These are phyloP conservation scores for Claviceps africana DNA, from an alignment of 2,329 filamentous ascomycete species.

Conservation along the genomic window DNA sequence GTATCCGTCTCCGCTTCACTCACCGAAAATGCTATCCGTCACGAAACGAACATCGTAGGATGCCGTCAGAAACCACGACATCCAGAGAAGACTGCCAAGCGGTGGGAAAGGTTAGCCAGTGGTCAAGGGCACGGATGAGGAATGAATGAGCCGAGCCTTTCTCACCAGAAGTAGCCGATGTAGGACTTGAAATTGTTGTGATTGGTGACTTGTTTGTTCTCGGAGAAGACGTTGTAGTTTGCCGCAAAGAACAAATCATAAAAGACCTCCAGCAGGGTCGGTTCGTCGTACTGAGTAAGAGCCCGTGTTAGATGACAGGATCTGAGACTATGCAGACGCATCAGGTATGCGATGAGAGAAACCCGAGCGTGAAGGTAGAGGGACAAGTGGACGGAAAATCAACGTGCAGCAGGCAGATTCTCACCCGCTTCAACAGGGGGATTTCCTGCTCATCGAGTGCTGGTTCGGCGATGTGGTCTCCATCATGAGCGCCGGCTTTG, in stretches of 20 bases:
- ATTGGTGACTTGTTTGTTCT: conserved; percentile 19
- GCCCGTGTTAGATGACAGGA: background rate
- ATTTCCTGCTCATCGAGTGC: background rate
- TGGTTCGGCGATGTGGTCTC: background rate
- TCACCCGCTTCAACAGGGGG: background rate
- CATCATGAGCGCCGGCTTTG: background rate
- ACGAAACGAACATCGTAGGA: conserved; percentile 54
- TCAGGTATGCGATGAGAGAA: background rate
- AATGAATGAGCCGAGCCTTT: background rate
- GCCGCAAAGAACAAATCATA: conserved; percentile 34
- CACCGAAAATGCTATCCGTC: conserved; percentile 46
- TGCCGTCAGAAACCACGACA: conserved; percentile 52
- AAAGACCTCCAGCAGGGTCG: conserved; percentile 23
- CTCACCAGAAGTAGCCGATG: conserved; percentile 22
- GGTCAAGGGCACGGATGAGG: background rate
- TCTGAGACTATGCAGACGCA: background rate
- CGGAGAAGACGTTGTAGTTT: conserved; percentile 46
- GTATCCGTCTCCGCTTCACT: background rate
- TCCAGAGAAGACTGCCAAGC: conserved; percentile 41
- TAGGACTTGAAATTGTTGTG: conserved; percentile 19
- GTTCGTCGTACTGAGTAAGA: conserved; percentile 18
- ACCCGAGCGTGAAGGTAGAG: too few relatives aligned
- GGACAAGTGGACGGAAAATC: too few relatives aligned
- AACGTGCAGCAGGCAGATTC: too few relatives aligned
- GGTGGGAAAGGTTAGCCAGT: background rate